These are phyloP conservation scores for Cicer bijugum DNA, from an alignment of 306 rosid species.

Conservation along the genomic window DNA sequence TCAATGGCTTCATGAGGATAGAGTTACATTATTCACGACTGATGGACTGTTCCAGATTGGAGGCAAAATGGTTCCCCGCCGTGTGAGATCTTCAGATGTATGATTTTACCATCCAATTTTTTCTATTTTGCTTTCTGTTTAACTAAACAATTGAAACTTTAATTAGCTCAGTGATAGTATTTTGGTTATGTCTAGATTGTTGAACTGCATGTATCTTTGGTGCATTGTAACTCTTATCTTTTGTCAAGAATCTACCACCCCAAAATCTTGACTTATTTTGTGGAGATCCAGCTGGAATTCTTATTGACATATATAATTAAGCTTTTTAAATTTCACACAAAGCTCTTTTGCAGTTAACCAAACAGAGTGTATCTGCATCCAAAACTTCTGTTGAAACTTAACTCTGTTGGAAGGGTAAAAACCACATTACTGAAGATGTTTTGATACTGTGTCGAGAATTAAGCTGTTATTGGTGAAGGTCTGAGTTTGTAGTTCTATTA, in stretches of 20 bases:
- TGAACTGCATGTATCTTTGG: neutral
- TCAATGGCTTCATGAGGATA: slow-evolving; percentile 82
- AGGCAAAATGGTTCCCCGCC: slow-evolving; percentile 82
- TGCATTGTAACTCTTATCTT: neutral
- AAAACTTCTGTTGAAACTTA: slow-evolving; percentile 20
- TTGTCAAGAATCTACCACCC: neutral
- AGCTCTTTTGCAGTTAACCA: neutral
- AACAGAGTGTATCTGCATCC: neutral
- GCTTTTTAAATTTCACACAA: slow-evolving; percentile 1
- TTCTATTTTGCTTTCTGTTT: slow-evolving; percentile 3
- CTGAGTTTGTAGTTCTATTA: slow-evolving; percentile 15
- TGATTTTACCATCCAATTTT: slow-evolving; percentile 34
- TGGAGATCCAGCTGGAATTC: neutral
- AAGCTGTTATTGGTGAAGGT: slow-evolving; percentile 19
- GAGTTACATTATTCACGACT: slow-evolving; percentile 84
- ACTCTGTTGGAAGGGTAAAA: neutral
- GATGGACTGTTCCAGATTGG: slow-evolving; percentile 95
- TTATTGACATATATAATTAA: neutral
- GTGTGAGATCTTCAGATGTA: slow-evolving; percentile 68
- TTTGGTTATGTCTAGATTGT: neutral
- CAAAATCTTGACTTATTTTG: neutral
- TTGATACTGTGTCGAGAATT: slow-evolving; percentile 20
- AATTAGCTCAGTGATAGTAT: neutral
- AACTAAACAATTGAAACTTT: neutral
- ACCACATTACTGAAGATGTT: neutral